A percentile compares a stretch with the other conserved stretches of the same genome.
Conservation (phyloP, 2,329 filamentous ascomycete genomes). For the Pseudogymnoascus sp. region DNA sequence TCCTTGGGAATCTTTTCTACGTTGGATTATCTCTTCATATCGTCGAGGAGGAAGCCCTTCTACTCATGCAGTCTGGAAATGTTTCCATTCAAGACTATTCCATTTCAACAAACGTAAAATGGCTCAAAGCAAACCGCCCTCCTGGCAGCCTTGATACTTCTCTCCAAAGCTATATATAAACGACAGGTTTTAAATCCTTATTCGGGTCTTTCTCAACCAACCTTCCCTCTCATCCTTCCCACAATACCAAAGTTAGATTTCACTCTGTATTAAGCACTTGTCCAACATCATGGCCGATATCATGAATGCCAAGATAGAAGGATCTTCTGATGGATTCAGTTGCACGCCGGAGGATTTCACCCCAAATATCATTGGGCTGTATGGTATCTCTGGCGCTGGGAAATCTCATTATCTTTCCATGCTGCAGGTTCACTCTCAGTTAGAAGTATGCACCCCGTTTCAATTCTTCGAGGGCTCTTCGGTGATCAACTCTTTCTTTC, state of each 20-base stretch:
- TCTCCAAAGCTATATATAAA: neutral
- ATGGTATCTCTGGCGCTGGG: conserved; percentile 45
- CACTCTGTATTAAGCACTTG: neutral
- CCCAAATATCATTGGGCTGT: conserved; percentile 41
- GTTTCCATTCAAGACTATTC: neutral
- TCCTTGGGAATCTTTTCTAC: neutral
- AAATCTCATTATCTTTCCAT: conserved; percentile 39
- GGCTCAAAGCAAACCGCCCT: neutral
- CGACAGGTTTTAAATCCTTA: neutral
- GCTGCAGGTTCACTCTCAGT: conserved; percentile 29
- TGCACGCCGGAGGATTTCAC: conserved; percentile 16
- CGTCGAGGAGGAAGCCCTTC: neutral
- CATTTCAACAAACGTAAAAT: neutral
- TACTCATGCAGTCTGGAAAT: neutral
- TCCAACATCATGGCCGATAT: neutral
- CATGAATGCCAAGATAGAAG: neutral
- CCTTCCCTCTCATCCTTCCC: neutral
- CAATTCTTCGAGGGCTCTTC: conserved; percentile 45
- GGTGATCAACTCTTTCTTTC: conserved; percentile 34
- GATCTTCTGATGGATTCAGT: neutral
- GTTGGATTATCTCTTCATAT: neutral
- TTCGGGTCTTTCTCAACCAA: neutral
- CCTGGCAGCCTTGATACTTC: neutral
- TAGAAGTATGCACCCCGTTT: conserved; percentile 26
- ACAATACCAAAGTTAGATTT: neutral